These are phyloP conservation scores for Gilbertella persicaria DNA, from an alignment of 371 early-diverging fungal species.

Conservation along the genomic window DNA sequence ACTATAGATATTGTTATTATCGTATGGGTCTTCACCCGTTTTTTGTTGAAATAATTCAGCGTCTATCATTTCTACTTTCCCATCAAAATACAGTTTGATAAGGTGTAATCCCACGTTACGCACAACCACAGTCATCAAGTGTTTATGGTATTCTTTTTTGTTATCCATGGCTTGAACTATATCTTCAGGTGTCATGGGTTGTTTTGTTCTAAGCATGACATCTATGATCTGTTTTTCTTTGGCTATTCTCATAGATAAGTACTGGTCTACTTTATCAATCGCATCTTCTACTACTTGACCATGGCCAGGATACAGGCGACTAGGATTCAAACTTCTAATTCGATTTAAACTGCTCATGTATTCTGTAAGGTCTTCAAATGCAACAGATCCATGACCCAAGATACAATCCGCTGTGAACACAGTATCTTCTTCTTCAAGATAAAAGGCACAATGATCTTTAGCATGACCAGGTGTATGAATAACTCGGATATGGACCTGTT, in stretches of 20 bases:
- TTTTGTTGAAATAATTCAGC: not conserved
- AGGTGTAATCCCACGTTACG: constrained; percentile 21
- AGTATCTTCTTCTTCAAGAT: constrained; percentile 58
- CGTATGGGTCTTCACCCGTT: no score
- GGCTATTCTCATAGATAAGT: constrained; percentile 16
- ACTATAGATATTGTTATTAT: no score
- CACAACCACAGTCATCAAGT: not conserved
- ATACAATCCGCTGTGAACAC: constrained; percentile 78
- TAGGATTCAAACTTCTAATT: constrained; percentile 31
- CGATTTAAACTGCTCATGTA: constrained; percentile 66
- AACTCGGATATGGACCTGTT: constrained; percentile 42
- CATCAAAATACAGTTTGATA: constrained; percentile 27
- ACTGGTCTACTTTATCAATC: constrained; percentile 25
- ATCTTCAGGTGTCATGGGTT: constrained; percentile 2
- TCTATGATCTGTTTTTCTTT: constrained; percentile 33
- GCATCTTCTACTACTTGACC: constrained; percentile 51
- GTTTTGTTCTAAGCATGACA: constrained; percentile 13
- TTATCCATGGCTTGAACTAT: constrained; percentile 5
- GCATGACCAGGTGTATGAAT: constrained; percentile 77
- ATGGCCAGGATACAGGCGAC: constrained; percentile 55
- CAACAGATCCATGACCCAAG: constrained; percentile 71
- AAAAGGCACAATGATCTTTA: constrained; percentile 67
- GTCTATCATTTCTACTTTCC: constrained; percentile 9
- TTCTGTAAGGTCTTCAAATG: constrained; percentile 65
- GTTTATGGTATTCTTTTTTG: not conserved